These are phyloP conservation scores for Epichloe gansuensis DNA, from an alignment of 2,329 filamentous ascomycete genomes.

Conservation along the genomic window DNA sequence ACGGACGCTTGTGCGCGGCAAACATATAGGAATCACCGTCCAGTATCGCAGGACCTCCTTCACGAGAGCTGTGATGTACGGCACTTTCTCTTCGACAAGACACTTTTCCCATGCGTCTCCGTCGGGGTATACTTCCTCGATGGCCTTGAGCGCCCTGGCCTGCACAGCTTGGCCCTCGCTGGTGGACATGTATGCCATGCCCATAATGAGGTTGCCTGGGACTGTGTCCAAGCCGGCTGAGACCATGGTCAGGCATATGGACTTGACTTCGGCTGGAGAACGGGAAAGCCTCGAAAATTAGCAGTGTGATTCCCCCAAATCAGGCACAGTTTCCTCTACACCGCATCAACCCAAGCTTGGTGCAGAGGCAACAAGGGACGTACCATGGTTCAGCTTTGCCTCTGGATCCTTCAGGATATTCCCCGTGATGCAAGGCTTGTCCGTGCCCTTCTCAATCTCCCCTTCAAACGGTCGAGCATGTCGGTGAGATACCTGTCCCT, in stretches of 20 bases:
- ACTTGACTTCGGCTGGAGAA: constrained; percentile 56
- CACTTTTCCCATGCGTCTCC: constrained; percentile 68
- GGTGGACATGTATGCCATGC: constrained; percentile 62
- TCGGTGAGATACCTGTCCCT: constrained; percentile 57
- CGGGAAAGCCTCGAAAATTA: neutral
- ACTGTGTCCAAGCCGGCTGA: constrained; percentile 74
- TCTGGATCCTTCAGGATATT: constrained; percentile 44
- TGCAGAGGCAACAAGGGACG: neutral
- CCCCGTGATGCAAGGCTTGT: constrained; percentile 30
- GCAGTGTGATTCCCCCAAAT: neutral
- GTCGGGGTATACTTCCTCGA: constrained; percentile 58
- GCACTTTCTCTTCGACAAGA: constrained; percentile 60
- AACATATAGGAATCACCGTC: constrained; percentile 67
- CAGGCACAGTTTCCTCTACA: too few relatives aligned
- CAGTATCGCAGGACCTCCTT: constrained; percentile 71
- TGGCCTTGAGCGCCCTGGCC: constrained; percentile 54
- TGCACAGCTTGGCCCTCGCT: constrained; percentile 59
- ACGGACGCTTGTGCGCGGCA: constrained; percentile 60
- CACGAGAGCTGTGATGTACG: constrained; percentile 65
- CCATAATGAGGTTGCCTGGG: constrained; percentile 68
- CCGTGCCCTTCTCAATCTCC: constrained; percentile 26
- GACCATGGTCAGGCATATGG: constrained; percentile 73
- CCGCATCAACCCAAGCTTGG: neutral
- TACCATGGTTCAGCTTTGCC: constrained; percentile 26
- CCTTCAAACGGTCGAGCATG: constrained; percentile 46